A percentile compares a stretch with the other conserved stretches of the same genome.
Conservation (phyloP, 371 early-diverging fungal genomes). For the Lichtheimia ornata region DNA sequence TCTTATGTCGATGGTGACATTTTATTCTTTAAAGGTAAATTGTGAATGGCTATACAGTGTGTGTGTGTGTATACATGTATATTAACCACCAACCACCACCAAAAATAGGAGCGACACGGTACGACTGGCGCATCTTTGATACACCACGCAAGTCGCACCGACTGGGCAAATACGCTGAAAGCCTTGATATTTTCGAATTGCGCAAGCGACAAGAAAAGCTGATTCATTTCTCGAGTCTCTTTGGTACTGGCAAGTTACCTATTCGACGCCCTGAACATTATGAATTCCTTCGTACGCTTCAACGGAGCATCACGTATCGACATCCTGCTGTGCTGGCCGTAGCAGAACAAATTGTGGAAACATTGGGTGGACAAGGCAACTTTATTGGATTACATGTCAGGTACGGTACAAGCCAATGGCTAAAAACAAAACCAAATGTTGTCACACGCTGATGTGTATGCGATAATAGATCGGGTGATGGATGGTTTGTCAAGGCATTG, state of each 20-base stretch:
- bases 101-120: constrained; percentile 35
- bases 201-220: constrained; percentile 30
- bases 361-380: constrained; percentile 52
- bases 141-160: constrained; percentile 37
- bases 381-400: constrained; percentile 59
- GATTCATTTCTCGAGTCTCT: constrained; percentile 50
- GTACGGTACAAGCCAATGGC: no score
- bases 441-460: not conserved
- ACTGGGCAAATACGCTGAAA: constrained; percentile 43
- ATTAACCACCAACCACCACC: not conserved
- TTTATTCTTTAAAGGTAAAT: constrained; percentile 41
- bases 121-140: constrained; percentile 53
- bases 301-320: constrained; percentile 42
- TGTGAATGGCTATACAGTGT: not conserved
- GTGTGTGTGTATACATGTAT: not conserved
- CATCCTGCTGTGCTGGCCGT: constrained; percentile 48
- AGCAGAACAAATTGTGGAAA: constrained; percentile 45
- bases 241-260: constrained; percentile 52
- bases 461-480: constrained; percentile 49
- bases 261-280: constrained; percentile 40
- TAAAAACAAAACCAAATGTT: no score
- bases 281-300: constrained; percentile 35
- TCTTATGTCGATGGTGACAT: constrained; percentile 45
- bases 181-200: constrained; percentile 38
- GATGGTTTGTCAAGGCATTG: constrained; percentile 49